phyloP scores from a whole-genome alignment of 768 basidiomycete genomes.

The Podaxis sp. region DNA sequence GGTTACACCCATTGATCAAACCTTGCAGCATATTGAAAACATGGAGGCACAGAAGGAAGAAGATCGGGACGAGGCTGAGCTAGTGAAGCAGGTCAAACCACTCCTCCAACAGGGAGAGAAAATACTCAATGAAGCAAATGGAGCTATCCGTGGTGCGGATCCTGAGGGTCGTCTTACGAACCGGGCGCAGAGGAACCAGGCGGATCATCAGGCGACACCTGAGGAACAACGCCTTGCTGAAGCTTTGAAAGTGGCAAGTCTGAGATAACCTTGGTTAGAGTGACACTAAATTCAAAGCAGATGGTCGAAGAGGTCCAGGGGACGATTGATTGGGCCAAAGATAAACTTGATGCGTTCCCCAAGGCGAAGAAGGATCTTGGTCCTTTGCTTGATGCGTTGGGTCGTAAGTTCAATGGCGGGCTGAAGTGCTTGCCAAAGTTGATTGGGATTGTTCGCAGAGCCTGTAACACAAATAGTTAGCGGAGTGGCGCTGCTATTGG shows the following conservation, averaged over 20 bases:
- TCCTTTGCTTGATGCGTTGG: constrained; percentile 35
- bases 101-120: constrained; percentile 37
- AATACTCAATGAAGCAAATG: constrained; percentile 38
- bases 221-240: constrained; percentile 40
- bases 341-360: constrained; percentile 36
- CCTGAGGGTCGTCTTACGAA: constrained; percentile 34
- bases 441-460: constrained; percentile 21
- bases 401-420: constrained; percentile 25
- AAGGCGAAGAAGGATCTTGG: constrained; percentile 40
- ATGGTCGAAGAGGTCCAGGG: constrained; percentile 36
- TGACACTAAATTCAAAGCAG: constrained; percentile 17
- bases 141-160: constrained; percentile 35
- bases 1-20: neutral
- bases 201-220: constrained; percentile 36
- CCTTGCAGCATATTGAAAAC: constrained; percentile 32
- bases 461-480: constrained; percentile 38
- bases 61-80: constrained; percentile 33
- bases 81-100: constrained; percentile 35
- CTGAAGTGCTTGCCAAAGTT: neutral
- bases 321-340: constrained; percentile 38
- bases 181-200: constrained; percentile 32
- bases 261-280: neutral
- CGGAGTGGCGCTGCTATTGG: constrained; percentile 34
- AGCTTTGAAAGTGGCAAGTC: constrained; percentile 33
- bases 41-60: constrained; percentile 34